phyloP scores from a whole-genome alignment of 2,329 filamentous ascomycete species.

The Fusarium sp. region DNA sequence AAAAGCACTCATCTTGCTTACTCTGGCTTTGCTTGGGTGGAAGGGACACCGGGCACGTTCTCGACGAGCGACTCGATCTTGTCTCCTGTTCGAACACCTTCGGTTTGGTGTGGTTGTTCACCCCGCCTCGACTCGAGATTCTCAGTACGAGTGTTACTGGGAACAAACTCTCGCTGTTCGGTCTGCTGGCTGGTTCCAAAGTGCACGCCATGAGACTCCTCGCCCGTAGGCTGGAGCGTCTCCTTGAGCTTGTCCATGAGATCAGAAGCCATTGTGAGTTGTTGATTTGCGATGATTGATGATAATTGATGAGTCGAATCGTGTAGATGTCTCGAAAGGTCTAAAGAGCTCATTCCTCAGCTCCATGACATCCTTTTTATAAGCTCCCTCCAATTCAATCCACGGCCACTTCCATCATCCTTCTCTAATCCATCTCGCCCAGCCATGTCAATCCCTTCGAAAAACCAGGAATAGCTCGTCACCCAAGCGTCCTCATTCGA shows the following conservation, averaged over 20 bases:
- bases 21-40: constrained; percentile 9
- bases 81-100: constrained; percentile 29
- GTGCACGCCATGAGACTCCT: constrained; percentile 10
- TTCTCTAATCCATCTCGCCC: constrained; percentile 2
- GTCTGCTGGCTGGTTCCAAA: not conserved
- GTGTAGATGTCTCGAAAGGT: not conserved
- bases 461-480: constrained; percentile 4
- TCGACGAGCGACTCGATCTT: constrained; percentile 29
- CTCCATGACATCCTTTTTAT: constrained; percentile 6
- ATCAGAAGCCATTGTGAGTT: constrained; percentile 30
- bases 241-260: constrained; percentile 40
- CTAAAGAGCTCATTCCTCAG: not conserved
- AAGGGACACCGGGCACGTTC: constrained; percentile 22
- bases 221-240: constrained; percentile 21
- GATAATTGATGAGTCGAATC: not conserved
- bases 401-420: constrained; percentile 4
- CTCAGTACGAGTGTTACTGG: not conserved
- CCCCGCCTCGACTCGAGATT: not conserved
- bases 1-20: not conserved
- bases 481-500: constrained; percentile 13
- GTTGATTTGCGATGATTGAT: not conserved
- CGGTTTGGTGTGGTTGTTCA: constrained; percentile 3
- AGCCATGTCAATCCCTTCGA: not conserved
- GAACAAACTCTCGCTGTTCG: constrained; percentile 13
- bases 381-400: not conserved